Conservation (phyloP, 2,329 filamentous ascomycete species). For the Colletotrichum australisinense region DNA sequence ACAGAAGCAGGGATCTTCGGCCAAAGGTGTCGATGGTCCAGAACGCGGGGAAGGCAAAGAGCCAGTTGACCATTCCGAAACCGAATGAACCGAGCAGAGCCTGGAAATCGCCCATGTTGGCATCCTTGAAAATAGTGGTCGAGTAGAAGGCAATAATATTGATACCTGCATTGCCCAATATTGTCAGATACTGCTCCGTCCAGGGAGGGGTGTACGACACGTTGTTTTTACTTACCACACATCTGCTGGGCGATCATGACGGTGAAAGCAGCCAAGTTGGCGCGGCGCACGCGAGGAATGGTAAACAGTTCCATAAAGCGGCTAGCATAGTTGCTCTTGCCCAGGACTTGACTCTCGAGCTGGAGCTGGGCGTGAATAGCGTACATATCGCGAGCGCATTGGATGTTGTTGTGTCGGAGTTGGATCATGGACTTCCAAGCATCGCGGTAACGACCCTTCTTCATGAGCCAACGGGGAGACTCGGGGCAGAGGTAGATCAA, state of each 20-base stretch:
- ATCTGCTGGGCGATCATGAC: slow-evolving; percentile 86
- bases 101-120: slow-evolving; percentile 65
- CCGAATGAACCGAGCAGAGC: slow-evolving; percentile 63
- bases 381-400: slow-evolving; percentile 71
- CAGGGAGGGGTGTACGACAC: neutral
- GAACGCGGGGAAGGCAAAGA: slow-evolving; percentile 68
- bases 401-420: slow-evolving; percentile 65
- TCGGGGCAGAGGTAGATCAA: slow-evolving; percentile 76
- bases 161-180: slow-evolving; percentile 52
- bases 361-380: slow-evolving; percentile 73
- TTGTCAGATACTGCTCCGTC: neutral
- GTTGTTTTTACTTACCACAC: slow-evolving; percentile 57
- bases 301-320: slow-evolving; percentile 76
- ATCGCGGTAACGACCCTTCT: slow-evolving; percentile 70
- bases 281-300: slow-evolving; percentile 75
- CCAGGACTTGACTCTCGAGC: slow-evolving; percentile 65
- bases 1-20: slow-evolving; percentile 63
- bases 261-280: slow-evolving; percentile 79
- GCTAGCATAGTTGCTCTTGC: slow-evolving; percentile 66
- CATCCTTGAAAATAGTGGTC: slow-evolving; percentile 69
- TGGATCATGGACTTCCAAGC: slow-evolving; percentile 67
- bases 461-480: slow-evolving; percentile 74
- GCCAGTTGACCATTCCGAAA: slow-evolving; percentile 67
- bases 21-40: slow-evolving; percentile 65
- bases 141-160: slow-evolving; percentile 85